Conservation (phyloP, 345 rosid species). For the Salix udensis region DNA sequence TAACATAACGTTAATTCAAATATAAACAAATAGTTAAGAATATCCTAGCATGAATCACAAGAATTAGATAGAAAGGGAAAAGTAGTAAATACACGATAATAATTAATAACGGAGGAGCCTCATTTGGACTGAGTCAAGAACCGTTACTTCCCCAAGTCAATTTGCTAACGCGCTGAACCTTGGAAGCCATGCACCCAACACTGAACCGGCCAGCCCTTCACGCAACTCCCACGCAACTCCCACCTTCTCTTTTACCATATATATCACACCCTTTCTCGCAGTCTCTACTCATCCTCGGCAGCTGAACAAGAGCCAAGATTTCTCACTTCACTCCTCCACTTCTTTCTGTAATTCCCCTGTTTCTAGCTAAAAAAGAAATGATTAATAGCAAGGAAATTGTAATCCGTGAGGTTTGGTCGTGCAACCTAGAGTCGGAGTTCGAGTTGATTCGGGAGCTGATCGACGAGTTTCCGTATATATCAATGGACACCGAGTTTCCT, state of each 20-base stretch:
- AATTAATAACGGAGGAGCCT: background rate
- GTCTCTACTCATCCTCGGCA: background rate
- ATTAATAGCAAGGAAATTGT: constrained; percentile 3
- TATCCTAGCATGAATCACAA: too few relatives aligned
- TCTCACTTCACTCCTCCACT: background rate
- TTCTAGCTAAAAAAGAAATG: background rate
- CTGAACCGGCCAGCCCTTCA: too few relatives aligned
- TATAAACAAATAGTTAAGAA: too few relatives aligned
- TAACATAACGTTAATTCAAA: too few relatives aligned
- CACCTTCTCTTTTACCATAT: background rate
- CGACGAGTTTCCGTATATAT: constrained; percentile 29
- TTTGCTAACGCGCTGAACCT: constrained; percentile 4
- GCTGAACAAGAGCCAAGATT: background rate
- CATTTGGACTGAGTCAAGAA: background rate
- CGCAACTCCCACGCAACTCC: background rate
- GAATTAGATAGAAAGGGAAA: too few relatives aligned
- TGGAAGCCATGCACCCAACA: background rate
- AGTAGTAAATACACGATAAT: background rate
- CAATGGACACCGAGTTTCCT: constrained; percentile 40
- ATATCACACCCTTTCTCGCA: too few relatives aligned
- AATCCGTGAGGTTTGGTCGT: constrained; percentile 33
- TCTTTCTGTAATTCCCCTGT: background rate
- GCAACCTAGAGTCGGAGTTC: constrained; percentile 29
- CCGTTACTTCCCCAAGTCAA: background rate
- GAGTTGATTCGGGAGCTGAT: constrained; percentile 18